phyloP scores from a whole-genome alignment of 257 asterid species.

The Mitragyna speciosa region DNA sequence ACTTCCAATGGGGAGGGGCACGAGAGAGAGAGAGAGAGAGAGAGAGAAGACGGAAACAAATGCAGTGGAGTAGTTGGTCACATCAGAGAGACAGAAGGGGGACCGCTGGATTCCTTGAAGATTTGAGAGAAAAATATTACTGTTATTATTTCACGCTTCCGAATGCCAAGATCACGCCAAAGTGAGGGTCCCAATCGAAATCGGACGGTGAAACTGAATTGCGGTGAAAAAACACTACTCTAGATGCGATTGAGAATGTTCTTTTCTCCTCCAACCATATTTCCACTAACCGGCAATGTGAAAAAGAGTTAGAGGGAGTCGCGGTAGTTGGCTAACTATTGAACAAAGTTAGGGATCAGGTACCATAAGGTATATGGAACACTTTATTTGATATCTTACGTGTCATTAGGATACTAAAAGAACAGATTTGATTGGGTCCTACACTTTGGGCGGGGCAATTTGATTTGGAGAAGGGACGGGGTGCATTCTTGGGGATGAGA shows the following conservation, averaged over 20 bases:
- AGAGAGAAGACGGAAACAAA: slow-evolving; percentile 28
- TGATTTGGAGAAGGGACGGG: not conserved
- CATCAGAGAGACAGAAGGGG: slow-evolving; percentile 47
- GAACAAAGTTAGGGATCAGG: not conserved
- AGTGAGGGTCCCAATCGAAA: not conserved
- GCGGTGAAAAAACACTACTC: not conserved
- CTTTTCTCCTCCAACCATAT: slow-evolving; percentile 5
- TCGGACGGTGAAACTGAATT: not conserved
- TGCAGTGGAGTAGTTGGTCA: slow-evolving; percentile 60
- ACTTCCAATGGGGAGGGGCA: slow-evolving; percentile 10
- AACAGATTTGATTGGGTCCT: slow-evolving; percentile 47
- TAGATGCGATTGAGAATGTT: not conserved
- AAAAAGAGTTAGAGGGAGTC: not conserved
- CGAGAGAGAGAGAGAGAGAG: slow-evolving; percentile 8
- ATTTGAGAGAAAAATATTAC: not conserved
- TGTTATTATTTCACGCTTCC: not conserved
- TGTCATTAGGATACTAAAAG: slow-evolving; percentile 1
- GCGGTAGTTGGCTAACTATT: not conserved
- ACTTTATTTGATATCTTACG: not conserved
- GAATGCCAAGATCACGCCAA: not conserved
- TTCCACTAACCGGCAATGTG: slow-evolving; percentile 29
- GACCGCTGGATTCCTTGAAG: slow-evolving; percentile 39
- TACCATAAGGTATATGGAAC: slow-evolving; percentile 21
- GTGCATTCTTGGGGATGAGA: not conserved
- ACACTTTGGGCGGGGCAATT: slow-evolving; percentile 28